Evolutionary conservation across 345 rosid species (phyloP).

Genomic region (Camelina hispida): DNA sequence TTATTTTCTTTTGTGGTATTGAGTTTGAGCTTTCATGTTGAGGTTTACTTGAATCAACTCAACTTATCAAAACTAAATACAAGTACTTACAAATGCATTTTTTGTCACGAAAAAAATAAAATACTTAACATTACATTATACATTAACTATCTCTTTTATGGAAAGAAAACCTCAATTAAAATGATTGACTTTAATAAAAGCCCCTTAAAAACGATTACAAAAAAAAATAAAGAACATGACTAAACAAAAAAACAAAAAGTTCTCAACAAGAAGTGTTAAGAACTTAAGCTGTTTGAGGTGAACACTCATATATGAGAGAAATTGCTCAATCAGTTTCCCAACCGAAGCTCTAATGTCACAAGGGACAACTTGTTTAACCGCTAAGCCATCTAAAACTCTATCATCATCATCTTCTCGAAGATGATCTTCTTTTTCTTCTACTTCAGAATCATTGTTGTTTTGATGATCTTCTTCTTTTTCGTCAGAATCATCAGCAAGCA

Average conservation of each 20-base stretch:
- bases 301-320: conserved; percentile 11
- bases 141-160: not conserved
- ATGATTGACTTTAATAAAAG: not conserved
- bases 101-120: not conserved
- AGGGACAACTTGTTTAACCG: not conserved
- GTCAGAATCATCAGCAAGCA: conserved; percentile 38
- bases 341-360: conserved; percentile 25
- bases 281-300: conserved; percentile 30
- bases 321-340: conserved; percentile 10
- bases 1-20: not conserved
- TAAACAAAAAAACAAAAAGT: conserved; percentile 31
- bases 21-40: not conserved
- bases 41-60: conserved; percentile 5
- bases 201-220: not conserved
- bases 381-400: conserved; percentile 4
- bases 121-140: not conserved
- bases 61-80: conserved; percentile 11
- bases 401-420: conserved; percentile 17
- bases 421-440: conserved; percentile 6
- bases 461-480: conserved; percentile 24
- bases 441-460: not conserved
- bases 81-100: not conserved
- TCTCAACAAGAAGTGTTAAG: conserved; percentile 25
- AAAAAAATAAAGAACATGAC: conserved; percentile 18
- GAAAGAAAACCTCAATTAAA: not conserved